Percentiles rank a stretch among this genome's conserved stretches.
Evolutionary conservation across 208 protist genomes (phyloP).

Genomic region (Acanthamoeba castellanii): DNA sequence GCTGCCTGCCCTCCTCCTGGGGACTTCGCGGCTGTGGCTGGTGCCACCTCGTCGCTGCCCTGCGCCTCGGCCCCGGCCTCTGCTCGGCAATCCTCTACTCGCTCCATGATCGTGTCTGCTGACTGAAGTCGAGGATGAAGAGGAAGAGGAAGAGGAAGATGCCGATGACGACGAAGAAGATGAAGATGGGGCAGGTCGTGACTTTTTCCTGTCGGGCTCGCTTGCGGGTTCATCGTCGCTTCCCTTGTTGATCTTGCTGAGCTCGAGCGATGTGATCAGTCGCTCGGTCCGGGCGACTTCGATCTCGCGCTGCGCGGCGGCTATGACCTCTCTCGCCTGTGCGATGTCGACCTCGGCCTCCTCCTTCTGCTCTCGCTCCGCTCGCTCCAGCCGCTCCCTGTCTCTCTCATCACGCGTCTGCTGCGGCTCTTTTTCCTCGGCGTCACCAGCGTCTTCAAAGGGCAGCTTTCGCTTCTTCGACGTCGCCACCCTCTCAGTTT

Average conservation of each 20-base stretch:
- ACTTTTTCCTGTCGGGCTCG: not conserved
- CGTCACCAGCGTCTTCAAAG: not conserved
- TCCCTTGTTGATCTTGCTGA: too few species aligned
- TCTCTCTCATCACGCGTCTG: not conserved
- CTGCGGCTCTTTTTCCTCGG: not conserved
- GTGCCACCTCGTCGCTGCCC: not conserved
- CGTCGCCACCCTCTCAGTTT: not conserved
- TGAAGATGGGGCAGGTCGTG: not conserved
- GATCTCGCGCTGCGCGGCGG: not conserved
- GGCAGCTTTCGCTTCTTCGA: constrained; percentile 8
- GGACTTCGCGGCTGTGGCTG: not conserved
- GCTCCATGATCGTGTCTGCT: not conserved
- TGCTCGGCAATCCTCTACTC: not conserved
- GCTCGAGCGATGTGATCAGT: not conserved
- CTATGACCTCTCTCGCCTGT: not conserved
- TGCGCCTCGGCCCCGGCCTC: not conserved
- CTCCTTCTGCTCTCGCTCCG: not conserved
- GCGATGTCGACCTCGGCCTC: not conserved
- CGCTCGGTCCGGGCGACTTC: not conserved
- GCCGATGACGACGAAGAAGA: too few species aligned
- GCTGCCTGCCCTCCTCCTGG: not conserved
- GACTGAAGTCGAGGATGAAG: not conserved
- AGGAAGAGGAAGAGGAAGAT: not conserved
- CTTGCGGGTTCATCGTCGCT: not conserved
- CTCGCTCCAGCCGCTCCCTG: not conserved